Conservation (phyloP, 148 eudicot species). For the Suaeda aralocaspica region DNA sequence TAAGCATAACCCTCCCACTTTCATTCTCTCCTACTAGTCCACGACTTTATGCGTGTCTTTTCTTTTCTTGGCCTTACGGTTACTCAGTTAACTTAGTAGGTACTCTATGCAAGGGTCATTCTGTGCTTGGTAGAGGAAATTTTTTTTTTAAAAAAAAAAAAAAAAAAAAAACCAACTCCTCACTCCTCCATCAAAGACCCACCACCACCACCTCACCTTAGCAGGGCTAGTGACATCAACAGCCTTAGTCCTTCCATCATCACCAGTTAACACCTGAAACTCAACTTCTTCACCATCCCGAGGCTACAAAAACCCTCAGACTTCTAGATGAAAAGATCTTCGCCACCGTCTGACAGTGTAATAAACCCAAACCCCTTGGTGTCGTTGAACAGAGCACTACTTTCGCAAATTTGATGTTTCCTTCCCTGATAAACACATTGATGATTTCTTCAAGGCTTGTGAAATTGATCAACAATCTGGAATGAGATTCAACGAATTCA, state of each 20-base stretch:
- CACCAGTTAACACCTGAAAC: conserved; percentile 36
- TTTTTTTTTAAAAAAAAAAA: too few species aligned
- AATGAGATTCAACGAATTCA: conserved; percentile 77
- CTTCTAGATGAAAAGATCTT: conserved; percentile 58
- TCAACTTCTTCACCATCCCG: conserved; percentile 52
- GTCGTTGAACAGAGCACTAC: conserved; percentile 56
- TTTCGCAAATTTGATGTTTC: conserved; percentile 60
- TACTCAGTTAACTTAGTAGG: too few species aligned
- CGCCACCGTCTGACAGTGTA: conserved; percentile 50
- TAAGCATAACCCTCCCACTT: too few species aligned
- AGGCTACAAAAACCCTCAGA: conserved; percentile 55
- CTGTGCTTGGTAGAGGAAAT: too few species aligned
- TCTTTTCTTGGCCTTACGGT: too few species aligned
- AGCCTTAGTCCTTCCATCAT: conserved; percentile 50
- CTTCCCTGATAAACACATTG: conserved; percentile 69
- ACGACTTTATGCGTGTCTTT: too few species aligned
- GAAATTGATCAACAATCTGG: conserved; percentile 62
- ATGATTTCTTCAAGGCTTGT: conserved; percentile 69
- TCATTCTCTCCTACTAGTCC: too few species aligned
- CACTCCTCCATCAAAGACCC: too few species aligned
- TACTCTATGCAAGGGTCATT: too few species aligned
- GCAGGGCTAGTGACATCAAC: conserved; percentile 42
- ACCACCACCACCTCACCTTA: conserved; percentile 37
- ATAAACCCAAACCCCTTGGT: conserved; percentile 56
- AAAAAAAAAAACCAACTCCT: too few species aligned